Conservation (phyloP, 768 basidiomycete genomes). For the Gloeostereum incarnatum region DNA sequence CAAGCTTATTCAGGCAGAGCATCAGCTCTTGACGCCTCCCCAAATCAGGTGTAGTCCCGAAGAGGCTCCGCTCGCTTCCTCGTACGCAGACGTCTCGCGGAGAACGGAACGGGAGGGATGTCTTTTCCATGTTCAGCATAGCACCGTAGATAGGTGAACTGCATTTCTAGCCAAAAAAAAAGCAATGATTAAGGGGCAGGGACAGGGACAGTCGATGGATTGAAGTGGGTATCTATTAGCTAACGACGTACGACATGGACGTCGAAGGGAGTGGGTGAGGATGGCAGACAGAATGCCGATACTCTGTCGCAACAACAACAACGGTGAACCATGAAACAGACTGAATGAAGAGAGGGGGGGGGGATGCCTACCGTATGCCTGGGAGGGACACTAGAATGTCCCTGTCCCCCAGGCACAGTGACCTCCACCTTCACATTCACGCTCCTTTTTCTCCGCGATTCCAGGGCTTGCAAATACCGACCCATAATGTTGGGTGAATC, state of each 20-base stretch:
- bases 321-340: no score
- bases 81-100: no score
- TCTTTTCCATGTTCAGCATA: slow-evolving; percentile 41
- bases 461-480: slow-evolving; percentile 50
- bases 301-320: no score
- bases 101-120: slow-evolving; percentile 24
- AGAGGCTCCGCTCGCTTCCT: no score
- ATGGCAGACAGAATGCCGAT: slow-evolving; percentile 76
- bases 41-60: slow-evolving; percentile 64
- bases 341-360: neutral
- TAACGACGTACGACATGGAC: slow-evolving; percentile 35
- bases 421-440: slow-evolving; percentile 57
- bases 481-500: slow-evolving; percentile 41
- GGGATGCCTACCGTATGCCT: slow-evolving; percentile 52
- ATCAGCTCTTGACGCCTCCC: slow-evolving; percentile 68
- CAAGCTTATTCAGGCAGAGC: slow-evolving; percentile 70
- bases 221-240: no score
- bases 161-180: slow-evolving; percentile 22
- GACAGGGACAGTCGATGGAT: no score
- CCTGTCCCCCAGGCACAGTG: slow-evolving; percentile 70
- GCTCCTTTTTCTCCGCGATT: slow-evolving; percentile 61
- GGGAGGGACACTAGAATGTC: slow-evolving; percentile 78
- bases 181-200: neutral
- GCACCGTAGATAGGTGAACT: slow-evolving; percentile 40
- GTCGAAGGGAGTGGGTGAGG: slow-evolving; percentile 52